Evolutionary conservation across 805 yeast species (phyloP).

Genomic region (Cyberlindnera samutprakarnensis): DNA sequence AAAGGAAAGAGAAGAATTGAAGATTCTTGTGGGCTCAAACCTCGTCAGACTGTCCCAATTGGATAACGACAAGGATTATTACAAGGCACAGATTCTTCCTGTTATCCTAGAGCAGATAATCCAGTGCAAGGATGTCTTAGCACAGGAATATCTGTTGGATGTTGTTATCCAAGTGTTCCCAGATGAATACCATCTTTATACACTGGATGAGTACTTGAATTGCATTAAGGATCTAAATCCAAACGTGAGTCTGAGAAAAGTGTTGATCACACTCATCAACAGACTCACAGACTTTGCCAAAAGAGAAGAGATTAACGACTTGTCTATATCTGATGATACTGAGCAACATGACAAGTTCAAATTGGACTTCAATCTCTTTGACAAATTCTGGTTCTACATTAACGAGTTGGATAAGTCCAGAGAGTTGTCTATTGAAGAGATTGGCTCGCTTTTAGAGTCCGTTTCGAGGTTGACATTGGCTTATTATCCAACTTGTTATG

Average conservation of each 20-base stretch:
- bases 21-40: slow-evolving; percentile 88
- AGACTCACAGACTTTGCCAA: slow-evolving; percentile 52
- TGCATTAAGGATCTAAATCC: slow-evolving; percentile 65
- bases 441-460: slow-evolving; percentile 56
- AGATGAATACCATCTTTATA: slow-evolving; percentile 76
- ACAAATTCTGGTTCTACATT: slow-evolving; percentile 60
- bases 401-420: slow-evolving; percentile 45
- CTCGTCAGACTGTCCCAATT: slow-evolving; percentile 83
- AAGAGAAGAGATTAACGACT: slow-evolving; percentile 26
- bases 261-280: slow-evolving; percentile 64
- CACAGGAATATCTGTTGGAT: slow-evolving; percentile 87
- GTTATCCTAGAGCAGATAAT: slow-evolving; percentile 80
- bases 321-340: slow-evolving; percentile 9
- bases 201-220: slow-evolving; percentile 58
- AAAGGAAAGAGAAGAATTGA: slow-evolving; percentile 79
- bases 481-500: slow-evolving; percentile 56
- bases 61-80: slow-evolving; percentile 52
- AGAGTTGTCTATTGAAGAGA: slow-evolving; percentile 60
- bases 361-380: slow-evolving; percentile 37
- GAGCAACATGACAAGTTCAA: slow-evolving; percentile 7
- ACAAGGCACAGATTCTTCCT: slow-evolving; percentile 55
- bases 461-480: slow-evolving; percentile 55
- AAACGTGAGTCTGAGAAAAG: slow-evolving; percentile 55
- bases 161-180: slow-evolving; percentile 94
- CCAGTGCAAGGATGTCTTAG: slow-evolving; percentile 85